phyloP scores from a whole-genome alignment of 148 eudicot species.

The Drosera capensis region DNA sequence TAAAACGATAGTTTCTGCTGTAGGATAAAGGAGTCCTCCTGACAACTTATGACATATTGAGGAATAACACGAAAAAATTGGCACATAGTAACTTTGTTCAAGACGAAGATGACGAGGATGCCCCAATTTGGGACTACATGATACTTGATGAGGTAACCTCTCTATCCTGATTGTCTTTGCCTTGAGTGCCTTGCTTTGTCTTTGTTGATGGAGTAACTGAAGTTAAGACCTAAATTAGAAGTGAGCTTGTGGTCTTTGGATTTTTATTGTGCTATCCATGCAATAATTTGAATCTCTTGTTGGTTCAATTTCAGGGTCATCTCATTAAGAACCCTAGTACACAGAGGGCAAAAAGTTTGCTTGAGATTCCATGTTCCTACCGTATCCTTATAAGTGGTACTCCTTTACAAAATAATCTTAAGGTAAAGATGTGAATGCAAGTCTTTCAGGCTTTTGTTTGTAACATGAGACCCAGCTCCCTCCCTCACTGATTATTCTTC shows the following conservation, averaged over 20 bases:
- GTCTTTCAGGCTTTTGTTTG: neutral
- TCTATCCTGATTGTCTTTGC: neutral
- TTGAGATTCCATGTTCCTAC: conserved; percentile 70
- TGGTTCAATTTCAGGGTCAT: conserved; percentile 50
- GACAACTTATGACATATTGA: conserved; percentile 88
- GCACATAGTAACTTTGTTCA: conserved; percentile 27
- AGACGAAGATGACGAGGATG: conserved; percentile 48
- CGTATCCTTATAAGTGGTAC: conserved; percentile 96
- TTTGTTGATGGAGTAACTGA: neutral
- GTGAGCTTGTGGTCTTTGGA: neutral
- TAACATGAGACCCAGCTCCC: neutral
- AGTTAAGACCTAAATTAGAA: neutral
- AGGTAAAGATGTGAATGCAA: conserved; percentile 34
- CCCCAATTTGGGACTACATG: conserved; percentile 78
- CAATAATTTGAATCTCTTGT: neutral
- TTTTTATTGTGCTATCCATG: neutral
- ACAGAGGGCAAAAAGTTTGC: conserved; percentile 95
- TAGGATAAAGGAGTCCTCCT: conserved; percentile 85
- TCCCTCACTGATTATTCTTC: neutral
- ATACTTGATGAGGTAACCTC: conserved; percentile 79
- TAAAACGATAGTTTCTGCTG: conserved; percentile 9
- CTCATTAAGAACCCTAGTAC: conserved; percentile 94
- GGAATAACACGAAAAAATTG: conserved; percentile 64
- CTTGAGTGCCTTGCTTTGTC: neutral
- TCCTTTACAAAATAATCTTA: conserved; percentile 85